These are phyloP conservation scores for Gentiana macrophylla DNA, from an alignment of 257 asterid species.

Conservation along the genomic window DNA sequence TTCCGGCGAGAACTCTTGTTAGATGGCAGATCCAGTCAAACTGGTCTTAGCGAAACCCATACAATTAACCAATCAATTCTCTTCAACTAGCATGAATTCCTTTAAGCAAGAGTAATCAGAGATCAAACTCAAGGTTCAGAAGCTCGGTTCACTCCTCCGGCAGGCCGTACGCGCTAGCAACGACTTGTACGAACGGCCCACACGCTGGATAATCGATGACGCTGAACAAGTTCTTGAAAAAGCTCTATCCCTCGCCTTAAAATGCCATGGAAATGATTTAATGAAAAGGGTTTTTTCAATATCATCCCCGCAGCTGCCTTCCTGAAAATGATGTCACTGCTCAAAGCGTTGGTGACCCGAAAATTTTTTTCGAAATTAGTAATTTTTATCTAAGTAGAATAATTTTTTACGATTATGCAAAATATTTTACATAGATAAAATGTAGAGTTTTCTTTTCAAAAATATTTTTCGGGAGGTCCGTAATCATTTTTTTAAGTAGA, in stretches of 20 bases:
- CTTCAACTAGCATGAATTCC: conserved; percentile 21
- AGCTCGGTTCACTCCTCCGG: conserved; percentile 28
- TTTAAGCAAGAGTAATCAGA: conserved; percentile 25
- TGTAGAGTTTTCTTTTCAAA: too few relatives aligned
- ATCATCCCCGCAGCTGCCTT: conserved; percentile 21
- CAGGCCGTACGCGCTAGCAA: conserved; percentile 37
- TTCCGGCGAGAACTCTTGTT: too few relatives aligned
- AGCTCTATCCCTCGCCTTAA: conserved; percentile 17
- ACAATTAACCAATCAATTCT: conserved; percentile 33
- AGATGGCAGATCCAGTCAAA: conserved; percentile 34
- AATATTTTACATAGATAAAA: too few relatives aligned
- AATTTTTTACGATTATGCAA: too few relatives aligned
- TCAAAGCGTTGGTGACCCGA: too few relatives aligned
- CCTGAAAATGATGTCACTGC: conserved; percentile 19
- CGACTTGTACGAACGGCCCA: conserved; percentile 36
- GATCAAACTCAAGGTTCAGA: conserved; percentile 25
- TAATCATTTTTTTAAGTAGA: too few relatives aligned
- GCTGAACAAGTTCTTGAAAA: conserved; percentile 25
- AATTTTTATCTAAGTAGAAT: too few relatives aligned
- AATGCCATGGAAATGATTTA: conserved; percentile 20
- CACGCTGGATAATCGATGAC: conserved; percentile 26
- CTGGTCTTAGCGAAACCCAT: conserved; percentile 36
- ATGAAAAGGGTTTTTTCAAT: conserved; percentile 21
- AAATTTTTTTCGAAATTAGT: too few relatives aligned
- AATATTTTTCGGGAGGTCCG: too few relatives aligned